Percentiles rank a stretch among this genome's conserved stretches.
Evolutionary conservation across 1,139 yeast species (phyloP).

Genomic region (Yamadazyma membranifaciens): DNA sequence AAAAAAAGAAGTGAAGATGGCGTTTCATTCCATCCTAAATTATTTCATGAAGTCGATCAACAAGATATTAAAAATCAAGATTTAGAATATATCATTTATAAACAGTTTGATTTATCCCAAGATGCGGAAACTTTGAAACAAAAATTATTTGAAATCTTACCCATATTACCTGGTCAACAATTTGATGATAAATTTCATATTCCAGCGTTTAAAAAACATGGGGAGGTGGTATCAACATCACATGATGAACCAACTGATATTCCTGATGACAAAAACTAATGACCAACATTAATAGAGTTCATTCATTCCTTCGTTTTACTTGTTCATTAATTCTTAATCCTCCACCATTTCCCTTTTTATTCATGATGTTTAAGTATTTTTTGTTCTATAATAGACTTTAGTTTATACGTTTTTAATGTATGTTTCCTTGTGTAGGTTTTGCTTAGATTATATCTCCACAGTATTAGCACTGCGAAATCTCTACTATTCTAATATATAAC

Average conservation of each 20-base stretch:
- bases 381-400: background rate
- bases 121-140: conserved; percentile 52
- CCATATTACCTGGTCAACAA: conserved; percentile 64
- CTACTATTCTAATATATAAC: too few species aligned
- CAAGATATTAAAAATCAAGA: conserved; percentile 11
- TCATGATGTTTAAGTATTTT: background rate
- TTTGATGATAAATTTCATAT: conserved; percentile 62
- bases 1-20: conserved; percentile 77
- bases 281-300: too few species aligned
- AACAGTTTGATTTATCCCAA: conserved; percentile 16
- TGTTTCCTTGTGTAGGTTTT: background rate
- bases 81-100: conserved; percentile 8
- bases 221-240: too few species aligned
- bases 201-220: conserved; percentile 59
- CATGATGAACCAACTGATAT: too few species aligned
- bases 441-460: too few species aligned
- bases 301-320: too few species aligned
- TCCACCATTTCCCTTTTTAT: too few species aligned
- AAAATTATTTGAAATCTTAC: conserved; percentile 62
- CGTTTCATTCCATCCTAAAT: conserved; percentile 73
- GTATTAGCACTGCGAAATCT: too few species aligned
- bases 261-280: too few species aligned
- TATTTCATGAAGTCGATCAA: conserved; percentile 41
- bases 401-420: background rate
- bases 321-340: too few species aligned